Conservation (phyloP, 2,329 filamentous ascomycete genomes). For the Venturia asperata region DNA sequence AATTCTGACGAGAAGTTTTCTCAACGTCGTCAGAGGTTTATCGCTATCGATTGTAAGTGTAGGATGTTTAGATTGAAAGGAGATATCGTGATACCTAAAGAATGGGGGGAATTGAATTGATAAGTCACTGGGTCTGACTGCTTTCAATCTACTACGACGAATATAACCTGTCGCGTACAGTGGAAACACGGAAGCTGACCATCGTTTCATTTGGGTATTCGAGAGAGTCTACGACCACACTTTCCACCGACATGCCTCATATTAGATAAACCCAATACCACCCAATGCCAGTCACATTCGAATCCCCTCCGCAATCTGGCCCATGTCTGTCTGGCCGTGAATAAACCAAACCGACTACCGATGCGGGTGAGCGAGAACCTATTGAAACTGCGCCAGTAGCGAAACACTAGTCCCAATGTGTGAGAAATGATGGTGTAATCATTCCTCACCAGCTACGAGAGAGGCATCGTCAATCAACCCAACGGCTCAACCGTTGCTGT, state of each 20-base stretch:
- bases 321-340: background rate
- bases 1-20: no score
- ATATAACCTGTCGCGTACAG: no score
- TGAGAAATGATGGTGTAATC: background rate
- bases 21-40: no score
- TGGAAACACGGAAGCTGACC: background rate
- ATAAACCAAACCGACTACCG: background rate
- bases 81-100: no score
- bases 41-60: no score
- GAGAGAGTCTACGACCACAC: constrained; percentile 13
- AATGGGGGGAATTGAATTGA: no score
- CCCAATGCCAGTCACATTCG: background rate
- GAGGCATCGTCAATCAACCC: background rate
- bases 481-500: constrained; percentile 9
- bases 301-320: background rate
- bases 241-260: background rate
- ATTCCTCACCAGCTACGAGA: background rate
- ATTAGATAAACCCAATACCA: background rate
- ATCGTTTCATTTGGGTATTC: constrained; percentile 12
- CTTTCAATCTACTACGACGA: no score
- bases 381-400: background rate
- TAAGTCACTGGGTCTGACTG: no score
- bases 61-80: no score
- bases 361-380: background rate
- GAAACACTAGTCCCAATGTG: background rate